phyloP scores from a whole-genome alignment of 2,329 filamentous ascomycete genomes.

The Exophiala lecanii-corni region DNA sequence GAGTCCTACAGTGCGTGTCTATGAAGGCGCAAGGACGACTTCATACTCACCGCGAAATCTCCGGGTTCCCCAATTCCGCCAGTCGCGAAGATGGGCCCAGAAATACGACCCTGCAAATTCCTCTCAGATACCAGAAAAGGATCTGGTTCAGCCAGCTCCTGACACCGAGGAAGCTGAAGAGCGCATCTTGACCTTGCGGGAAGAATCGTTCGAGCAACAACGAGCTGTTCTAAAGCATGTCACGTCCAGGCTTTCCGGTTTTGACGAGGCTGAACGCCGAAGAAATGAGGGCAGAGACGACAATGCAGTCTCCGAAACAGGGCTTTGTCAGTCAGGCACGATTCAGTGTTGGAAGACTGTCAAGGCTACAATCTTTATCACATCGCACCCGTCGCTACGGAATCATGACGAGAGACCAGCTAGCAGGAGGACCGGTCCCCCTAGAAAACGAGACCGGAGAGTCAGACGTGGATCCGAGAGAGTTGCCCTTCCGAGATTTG shows the following conservation, averaged over 20 bases:
- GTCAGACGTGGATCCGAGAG: neutral
- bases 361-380: constrained; percentile 12
- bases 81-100: constrained; percentile 20
- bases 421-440: constrained; percentile 1
- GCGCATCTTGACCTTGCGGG: constrained; percentile 10
- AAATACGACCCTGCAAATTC: constrained; percentile 6
- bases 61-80: constrained; percentile 18
- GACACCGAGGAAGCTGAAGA: constrained; percentile 1
- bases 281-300: constrained; percentile 4
- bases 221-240: constrained; percentile 9
- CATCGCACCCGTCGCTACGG: constrained; percentile 1
- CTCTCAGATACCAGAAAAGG: neutral
- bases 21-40: constrained; percentile 2
- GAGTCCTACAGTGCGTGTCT: constrained; percentile 9
- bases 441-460: constrained; percentile 8
- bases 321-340: constrained; percentile 4
- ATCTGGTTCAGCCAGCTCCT: neutral
- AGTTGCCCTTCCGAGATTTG: neutral
- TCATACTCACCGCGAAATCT: neutral
- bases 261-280: constrained; percentile 2
- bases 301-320: constrained; percentile 1
- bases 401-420: constrained; percentile 1
- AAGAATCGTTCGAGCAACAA: constrained; percentile 21
- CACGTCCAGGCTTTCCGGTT: neutral
- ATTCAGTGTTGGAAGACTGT: constrained; percentile 13